A percentile compares a stretch with the other conserved stretches of the same genome.
Evolutionary conservation across 495 filamentous ascomycete genomes (phyloP).

Genomic region (Tuber aestivum): DNA sequence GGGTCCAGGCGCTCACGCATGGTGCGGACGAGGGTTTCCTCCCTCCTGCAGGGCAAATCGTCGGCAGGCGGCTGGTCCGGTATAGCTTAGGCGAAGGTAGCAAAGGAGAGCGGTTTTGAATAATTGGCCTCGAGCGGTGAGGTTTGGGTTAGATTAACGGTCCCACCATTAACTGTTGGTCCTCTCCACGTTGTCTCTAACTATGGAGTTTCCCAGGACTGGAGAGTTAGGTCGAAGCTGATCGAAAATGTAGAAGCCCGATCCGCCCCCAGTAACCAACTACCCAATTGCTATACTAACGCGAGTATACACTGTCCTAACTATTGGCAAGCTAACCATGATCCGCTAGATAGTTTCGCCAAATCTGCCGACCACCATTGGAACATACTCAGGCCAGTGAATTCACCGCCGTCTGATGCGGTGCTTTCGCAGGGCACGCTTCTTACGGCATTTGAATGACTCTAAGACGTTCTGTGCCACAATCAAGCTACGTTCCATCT

Average conservation of each 20-base stretch:
- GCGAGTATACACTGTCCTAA: constrained; percentile 33
- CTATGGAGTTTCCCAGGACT: not conserved
- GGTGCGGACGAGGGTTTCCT: constrained; percentile 37
- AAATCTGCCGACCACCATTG: constrained; percentile 34
- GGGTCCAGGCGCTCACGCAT: constrained; percentile 26
- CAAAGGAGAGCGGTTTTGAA: constrained; percentile 35
- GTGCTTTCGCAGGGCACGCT: constrained; percentile 11
- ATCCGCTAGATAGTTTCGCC: constrained; percentile 38
- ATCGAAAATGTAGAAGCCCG: constrained; percentile 29
- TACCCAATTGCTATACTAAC: constrained; percentile 29
- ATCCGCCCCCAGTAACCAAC: constrained; percentile 29
- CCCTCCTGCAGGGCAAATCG: constrained; percentile 36
- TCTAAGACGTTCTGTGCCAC: constrained; percentile 28
- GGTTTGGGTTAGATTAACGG: constrained; percentile 34
- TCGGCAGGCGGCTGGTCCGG: constrained; percentile 32
- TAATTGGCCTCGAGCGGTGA: constrained; percentile 29
- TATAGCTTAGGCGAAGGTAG: constrained; percentile 31
- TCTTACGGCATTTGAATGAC: constrained; percentile 24
- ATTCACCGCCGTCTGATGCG: not conserved
- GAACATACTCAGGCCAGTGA: constrained; percentile 12
- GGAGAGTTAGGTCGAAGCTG: constrained; percentile 8
- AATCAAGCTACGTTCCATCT: constrained; percentile 41
- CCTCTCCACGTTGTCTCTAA: not conserved
- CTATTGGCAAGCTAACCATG: constrained; percentile 29
- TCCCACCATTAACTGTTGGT: constrained; percentile 32